phyloP scores from a whole-genome alignment of 2,329 filamentous ascomycete species.

The Balansia obtecta region DNA sequence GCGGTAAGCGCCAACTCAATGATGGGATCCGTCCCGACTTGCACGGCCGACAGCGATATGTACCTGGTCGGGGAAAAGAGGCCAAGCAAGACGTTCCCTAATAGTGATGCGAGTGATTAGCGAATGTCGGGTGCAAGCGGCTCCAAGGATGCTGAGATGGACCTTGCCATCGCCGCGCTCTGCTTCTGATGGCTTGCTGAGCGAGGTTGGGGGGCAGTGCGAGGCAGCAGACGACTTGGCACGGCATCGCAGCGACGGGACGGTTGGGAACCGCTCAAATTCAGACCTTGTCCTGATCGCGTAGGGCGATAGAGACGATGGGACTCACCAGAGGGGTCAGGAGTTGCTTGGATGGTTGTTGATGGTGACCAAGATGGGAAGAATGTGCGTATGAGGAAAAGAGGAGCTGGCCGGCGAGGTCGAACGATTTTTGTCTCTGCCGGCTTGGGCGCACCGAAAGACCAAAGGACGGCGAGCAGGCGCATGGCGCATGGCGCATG shows the following conservation, averaged over 20 bases:
- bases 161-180: background rate
- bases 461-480: background rate
- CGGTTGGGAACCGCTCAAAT: constrained; percentile 14
- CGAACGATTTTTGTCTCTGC: constrained; percentile 28
- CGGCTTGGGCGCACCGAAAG: constrained; percentile 4
- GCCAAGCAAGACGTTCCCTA: background rate
- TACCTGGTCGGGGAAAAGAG: constrained; percentile 5
- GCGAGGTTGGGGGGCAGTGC: background rate
- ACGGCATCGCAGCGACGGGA: constrained; percentile 11
- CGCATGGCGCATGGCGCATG: too few species aligned
- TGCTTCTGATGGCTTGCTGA: constrained; percentile 1
- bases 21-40: constrained; percentile 13
- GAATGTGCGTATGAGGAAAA: constrained; percentile 31
- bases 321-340: constrained; percentile 25
- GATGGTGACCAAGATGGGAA: constrained; percentile 22
- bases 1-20: constrained; percentile 22
- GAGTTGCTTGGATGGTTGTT: constrained; percentile 21
- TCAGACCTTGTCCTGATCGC: constrained; percentile 22
- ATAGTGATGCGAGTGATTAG: background rate
- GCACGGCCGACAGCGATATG: constrained; percentile 20
- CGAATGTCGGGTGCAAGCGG: background rate
- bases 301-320: constrained; percentile 19
- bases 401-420: constrained; percentile 27
- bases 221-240: background rate
- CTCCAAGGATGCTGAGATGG: constrained; percentile 1